These are phyloP conservation scores for Pelagomonas calceolata DNA, from an alignment of 108 stramenopile species.

Conservation along the genomic window DNA sequence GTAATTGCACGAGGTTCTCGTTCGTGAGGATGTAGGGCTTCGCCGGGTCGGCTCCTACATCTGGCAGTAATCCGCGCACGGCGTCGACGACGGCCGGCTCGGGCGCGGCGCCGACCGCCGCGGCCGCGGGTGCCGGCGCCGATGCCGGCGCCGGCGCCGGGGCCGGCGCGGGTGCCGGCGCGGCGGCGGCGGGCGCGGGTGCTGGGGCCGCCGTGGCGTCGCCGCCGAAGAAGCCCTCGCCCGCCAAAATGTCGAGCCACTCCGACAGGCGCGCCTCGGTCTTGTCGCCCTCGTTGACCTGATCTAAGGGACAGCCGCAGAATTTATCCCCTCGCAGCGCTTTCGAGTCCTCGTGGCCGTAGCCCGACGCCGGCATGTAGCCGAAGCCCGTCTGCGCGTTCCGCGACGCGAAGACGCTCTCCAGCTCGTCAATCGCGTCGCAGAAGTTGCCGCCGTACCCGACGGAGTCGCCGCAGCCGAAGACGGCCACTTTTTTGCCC, in stretches of 20 bases:
- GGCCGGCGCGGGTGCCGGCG: too few species aligned
- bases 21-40: too few species aligned
- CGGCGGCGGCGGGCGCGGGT: too few species aligned
- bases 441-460: slow-evolving; percentile 68
- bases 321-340: slow-evolving; percentile 66
- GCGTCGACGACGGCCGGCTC: too few species aligned
- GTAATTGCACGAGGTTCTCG: too few species aligned
- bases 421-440: slow-evolving; percentile 34
- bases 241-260: slow-evolving; percentile 69
- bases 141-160: too few species aligned
- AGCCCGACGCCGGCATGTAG: slow-evolving; percentile 58
- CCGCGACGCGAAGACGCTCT: slow-evolving; percentile 38
- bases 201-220: too few species aligned
- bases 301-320: slow-evolving; percentile 65
- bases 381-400: slow-evolving; percentile 63
- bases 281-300: slow-evolving; percentile 70
- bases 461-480: slow-evolving; percentile 67
- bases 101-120: too few species aligned
- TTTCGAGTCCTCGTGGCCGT: slow-evolving; percentile 66
- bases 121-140: too few species aligned
- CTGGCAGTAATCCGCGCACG: too few species aligned
- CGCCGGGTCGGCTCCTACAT: too few species aligned
- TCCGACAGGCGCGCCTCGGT: slow-evolving; percentile 53
- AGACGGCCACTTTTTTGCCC: slow-evolving; percentile 73
- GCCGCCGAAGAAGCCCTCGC: too few species aligned